Evolutionary conservation across 1,284 basidiomycete genomes (phyloP), one percentile per base, ranked within the genome.

Genomic region (Ganoderma sp.): DNA sequence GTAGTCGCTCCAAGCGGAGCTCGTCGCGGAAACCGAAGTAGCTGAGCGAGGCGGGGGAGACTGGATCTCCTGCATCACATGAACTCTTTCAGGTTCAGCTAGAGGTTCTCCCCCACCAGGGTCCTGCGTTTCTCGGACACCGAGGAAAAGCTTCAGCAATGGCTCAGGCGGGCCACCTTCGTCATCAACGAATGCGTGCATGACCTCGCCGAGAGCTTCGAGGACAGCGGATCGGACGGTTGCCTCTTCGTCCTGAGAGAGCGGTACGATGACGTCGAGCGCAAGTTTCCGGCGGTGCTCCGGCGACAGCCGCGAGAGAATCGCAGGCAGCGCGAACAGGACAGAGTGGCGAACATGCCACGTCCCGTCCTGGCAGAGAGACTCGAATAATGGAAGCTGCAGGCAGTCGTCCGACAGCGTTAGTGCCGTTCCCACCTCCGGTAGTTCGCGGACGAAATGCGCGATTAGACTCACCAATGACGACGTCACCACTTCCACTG

Each of bases 311-410:
- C 92, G 88, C 52, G 89, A 84, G 59, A 94, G 86, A 63, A 98
- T 84, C 2, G 91, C 88, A 1, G 97, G 95, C 14, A 98, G 84
- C 1, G 94, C 92, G 71, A 96, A 93, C 52, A 97, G 87, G 1
- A 94, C 91, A 3, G 96, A 95, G 78, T 97, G 93, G 34, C 96
- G 89, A 59, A 99, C 97, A 67, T 96, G 91, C 85, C 91, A 93
- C 22, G 88, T 85, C 25, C 86, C 74, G 79, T 98, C 97, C 67
- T 83, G 81, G 63, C 90, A 85, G 66, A 96, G 85, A 10, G 78
- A 77, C 75, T 94, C 87, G 76, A 97, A 94, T 1, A 96, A 81
- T 1, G 94, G 92, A 50, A 97, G 83, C 94, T 96, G 74, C 32
- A 66, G 22, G 74, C 32, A 66, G 22, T 25, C 28, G 39, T 52